Conservation (phyloP, 164 flowering plant species). For the Chimonanthus praecox region DNA sequence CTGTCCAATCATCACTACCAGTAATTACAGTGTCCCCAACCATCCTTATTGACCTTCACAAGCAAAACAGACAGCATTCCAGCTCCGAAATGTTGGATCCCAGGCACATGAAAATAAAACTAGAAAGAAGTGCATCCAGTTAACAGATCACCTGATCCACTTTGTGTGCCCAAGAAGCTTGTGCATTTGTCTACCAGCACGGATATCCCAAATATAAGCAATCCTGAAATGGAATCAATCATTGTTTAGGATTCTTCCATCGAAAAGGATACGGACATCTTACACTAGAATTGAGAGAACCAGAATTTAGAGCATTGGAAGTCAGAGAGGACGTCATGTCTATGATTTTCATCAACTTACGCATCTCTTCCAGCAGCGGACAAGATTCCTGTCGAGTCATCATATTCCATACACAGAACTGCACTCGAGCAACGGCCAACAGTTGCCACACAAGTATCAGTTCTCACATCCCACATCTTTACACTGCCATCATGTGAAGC, state of each 20-base stretch:
- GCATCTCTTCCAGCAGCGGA: conserved; percentile 98
- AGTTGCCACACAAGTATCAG: conserved; percentile 95
- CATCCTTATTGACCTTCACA: conserved; percentile 91
- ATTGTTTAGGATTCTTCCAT: conserved; percentile 8
- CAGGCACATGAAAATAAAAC: conserved; percentile 1
- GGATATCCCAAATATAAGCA: conserved; percentile 95
- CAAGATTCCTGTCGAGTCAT: conserved; percentile 92
- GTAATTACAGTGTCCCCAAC: conserved; percentile 84
- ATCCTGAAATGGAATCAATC: conserved; percentile 38
- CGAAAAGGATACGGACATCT: neutral
- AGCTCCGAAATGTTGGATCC: neutral
- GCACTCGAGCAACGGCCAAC: conserved; percentile 97
- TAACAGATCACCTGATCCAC: conserved; percentile 70
- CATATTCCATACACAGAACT: conserved; percentile 91
- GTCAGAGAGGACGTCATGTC: conserved; percentile 5
- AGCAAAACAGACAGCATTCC: neutral
- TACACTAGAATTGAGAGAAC: no score
- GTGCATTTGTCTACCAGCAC: conserved; percentile 95
- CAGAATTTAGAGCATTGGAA: neutral
- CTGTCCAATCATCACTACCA: conserved; percentile 99
- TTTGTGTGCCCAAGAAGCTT: conserved; percentile 86
- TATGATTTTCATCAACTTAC: conserved; percentile 35
- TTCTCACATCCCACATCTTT: conserved; percentile 99
- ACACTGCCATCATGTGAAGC: conserved; percentile 97
- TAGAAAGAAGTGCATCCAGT: neutral